Percentiles rank a stretch among this genome's conserved stretches.
Evolutionary conservation across 2,329 filamentous ascomycete genomes (phyloP).

Genomic region (Dothistroma pini): DNA sequence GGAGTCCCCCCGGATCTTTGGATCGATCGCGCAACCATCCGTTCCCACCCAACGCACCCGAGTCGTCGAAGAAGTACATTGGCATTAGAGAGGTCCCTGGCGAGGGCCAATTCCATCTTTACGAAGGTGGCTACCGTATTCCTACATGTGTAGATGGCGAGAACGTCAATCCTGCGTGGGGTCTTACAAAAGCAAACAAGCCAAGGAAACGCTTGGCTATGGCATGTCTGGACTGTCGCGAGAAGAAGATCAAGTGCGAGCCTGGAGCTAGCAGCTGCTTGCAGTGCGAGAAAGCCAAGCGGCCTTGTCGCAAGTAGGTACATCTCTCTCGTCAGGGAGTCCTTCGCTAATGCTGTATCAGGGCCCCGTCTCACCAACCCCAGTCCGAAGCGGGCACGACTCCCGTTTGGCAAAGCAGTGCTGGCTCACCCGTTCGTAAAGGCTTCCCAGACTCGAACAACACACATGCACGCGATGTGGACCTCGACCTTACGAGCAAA

Average conservation of each 20-base stretch:
- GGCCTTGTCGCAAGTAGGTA: slow-evolving; percentile 72
- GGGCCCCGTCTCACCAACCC: slow-evolving; percentile 27
- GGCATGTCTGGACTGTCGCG: slow-evolving; percentile 86
- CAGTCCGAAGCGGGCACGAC: slow-evolving; percentile 24
- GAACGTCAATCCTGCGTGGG: slow-evolving; percentile 85
- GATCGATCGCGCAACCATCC: slow-evolving; percentile 19
- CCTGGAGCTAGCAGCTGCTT: slow-evolving; percentile 82
- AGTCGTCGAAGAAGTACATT: slow-evolving; percentile 33
- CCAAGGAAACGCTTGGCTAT: slow-evolving; percentile 86
- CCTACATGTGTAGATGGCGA: slow-evolving; percentile 68
- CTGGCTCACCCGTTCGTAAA: slow-evolving; percentile 25
- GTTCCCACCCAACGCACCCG: slow-evolving; percentile 20
- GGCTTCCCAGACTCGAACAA: slow-evolving; percentile 19
- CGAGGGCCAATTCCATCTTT: slow-evolving; percentile 32
- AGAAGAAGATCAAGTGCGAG: slow-evolving; percentile 98
- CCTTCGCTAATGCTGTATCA: slow-evolving; percentile 22
- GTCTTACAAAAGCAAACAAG: slow-evolving; percentile 89
- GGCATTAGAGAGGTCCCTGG: slow-evolving; percentile 30
- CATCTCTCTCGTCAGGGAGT: not conserved
- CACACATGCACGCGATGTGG: slow-evolving; percentile 13
- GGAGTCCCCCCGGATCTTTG: slow-evolving; percentile 15
- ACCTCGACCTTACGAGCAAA: slow-evolving; percentile 26
- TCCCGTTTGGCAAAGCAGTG: slow-evolving; percentile 24
- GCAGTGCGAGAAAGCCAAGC: slow-evolving; percentile 88
- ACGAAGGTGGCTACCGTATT: slow-evolving; percentile 33